Base-by-base conservation (phyloP, 805 yeast species). In the Grigorovia transvaalensis region DNA sequence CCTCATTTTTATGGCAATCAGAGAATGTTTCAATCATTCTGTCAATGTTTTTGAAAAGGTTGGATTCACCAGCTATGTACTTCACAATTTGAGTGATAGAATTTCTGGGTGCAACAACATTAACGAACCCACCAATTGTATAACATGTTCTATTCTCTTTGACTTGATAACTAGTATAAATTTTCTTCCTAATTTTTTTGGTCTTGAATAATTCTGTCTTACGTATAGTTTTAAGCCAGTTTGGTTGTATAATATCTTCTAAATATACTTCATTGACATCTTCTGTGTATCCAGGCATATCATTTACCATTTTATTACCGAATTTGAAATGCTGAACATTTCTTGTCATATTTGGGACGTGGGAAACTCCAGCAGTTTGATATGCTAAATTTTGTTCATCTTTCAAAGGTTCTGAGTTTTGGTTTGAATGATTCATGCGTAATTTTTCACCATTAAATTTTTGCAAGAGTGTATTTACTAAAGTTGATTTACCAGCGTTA, bases 261-360 rank as follows among this genome's bases (percentile, higher is more conserved):
- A 69, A 52, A 33, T 59, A 56, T 9, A 52, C 44, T 19, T 57
- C 59, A 27, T 61, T 56, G 7, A 15, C 7, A n/a, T 58, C 50
- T 13, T 50, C 53, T 7, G 63, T 54, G 46, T 67, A 72, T 2
- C 77, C 77, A 5, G 77, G 77, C 7, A 72, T 57, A 57, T 74
- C 77, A 55, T 62, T 55, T 2, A 71, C 52, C 0, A 56, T 44
- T 30, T 68, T 64, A 13, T 63, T 67, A 18, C 54, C 58, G 17
- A 76, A 63, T 8, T 65, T 59, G 56, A 67, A 78, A 4, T 66
- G 68, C 51, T 78, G 74, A 13, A 74, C 59, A 3, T 71, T 74
- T 59, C 87, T 74, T 0, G 96, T 88, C 63, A 82, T 79, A 29
- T 88, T 88, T 0, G 96, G 96, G 46, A 84, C 66, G 50, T 67